A percentile compares a stretch with the other conserved stretches of the same genome.
Conservation (phyloP, 2,329 filamentous ascomycete genomes). For the Mariannaea sp. region DNA sequence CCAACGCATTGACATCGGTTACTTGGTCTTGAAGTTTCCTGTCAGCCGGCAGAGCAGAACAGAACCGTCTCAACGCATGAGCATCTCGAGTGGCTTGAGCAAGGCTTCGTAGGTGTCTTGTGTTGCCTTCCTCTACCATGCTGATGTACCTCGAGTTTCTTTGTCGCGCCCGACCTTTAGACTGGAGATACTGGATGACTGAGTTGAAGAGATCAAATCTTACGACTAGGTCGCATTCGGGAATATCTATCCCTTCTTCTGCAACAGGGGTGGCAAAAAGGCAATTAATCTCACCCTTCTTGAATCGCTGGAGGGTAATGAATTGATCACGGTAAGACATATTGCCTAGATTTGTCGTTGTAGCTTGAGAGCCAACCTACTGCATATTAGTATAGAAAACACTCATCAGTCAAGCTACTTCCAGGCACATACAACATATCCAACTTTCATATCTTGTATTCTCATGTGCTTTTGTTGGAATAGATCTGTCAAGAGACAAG, state of each 20-base stretch:
- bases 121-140: constrained; percentile 78
- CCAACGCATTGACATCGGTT: constrained; percentile 21
- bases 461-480: constrained; percentile 61
- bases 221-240: constrained; percentile 69
- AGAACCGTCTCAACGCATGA: constrained; percentile 73
- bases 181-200: constrained; percentile 94
- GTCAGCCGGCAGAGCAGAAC: constrained; percentile 73
- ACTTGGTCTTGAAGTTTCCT: constrained; percentile 53
- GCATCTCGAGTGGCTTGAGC: constrained; percentile 66
- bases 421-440: constrained; percentile 60
- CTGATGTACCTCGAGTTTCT: constrained; percentile 78
- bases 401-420: not conserved
- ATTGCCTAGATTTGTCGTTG: constrained; percentile 57
- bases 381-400: not conserved
- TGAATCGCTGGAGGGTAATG: constrained; percentile 69
- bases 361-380: constrained; percentile 39
- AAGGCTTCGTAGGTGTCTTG: constrained; percentile 60
- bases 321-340: constrained; percentile 77
- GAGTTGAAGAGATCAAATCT: constrained; percentile 88
- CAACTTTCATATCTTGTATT: constrained; percentile 62
- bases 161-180: constrained; percentile 82
- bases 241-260: constrained; percentile 71
- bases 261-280: constrained; percentile 70
- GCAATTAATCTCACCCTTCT: constrained; percentile 63
- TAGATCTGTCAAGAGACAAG: constrained; percentile 71